phyloP scores from a whole-genome alignment of 257 asterid species.

The Avicennia marina region DNA sequence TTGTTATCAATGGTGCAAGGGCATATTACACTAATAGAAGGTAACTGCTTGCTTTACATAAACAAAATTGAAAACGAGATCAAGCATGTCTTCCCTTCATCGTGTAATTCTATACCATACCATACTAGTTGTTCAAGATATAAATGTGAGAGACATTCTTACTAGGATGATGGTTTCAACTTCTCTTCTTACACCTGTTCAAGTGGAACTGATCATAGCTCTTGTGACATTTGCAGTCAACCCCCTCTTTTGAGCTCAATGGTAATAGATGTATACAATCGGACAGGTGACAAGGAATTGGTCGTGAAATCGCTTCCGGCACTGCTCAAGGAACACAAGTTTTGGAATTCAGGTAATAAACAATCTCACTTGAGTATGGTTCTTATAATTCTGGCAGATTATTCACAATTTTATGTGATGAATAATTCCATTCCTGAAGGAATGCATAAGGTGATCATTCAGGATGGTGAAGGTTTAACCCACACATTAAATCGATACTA shows the following conservation, averaged over 20 bases:
- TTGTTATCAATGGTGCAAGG: conserved; percentile 89
- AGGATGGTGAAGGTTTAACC: conserved; percentile 51
- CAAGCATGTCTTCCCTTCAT: too few species aligned
- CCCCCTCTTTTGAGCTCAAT: conserved; percentile 89
- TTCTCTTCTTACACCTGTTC: too few species aligned
- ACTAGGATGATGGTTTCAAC: conserved; percentile 4
- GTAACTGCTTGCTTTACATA: too few species aligned
- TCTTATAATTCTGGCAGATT: background rate
- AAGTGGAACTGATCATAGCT: too few species aligned
- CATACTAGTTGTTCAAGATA: too few species aligned
- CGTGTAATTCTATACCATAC: too few species aligned
- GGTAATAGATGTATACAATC: conserved; percentile 58
- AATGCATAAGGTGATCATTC: conserved; percentile 63
- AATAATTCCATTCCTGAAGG: conserved; percentile 32
- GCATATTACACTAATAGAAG: conserved; percentile 90
- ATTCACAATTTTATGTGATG: background rate
- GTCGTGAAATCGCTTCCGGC: conserved; percentile 67
- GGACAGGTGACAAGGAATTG: conserved; percentile 52
- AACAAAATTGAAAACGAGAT: too few species aligned
- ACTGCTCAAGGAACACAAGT: conserved; percentile 59
- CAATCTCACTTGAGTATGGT: background rate
- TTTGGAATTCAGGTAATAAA: conserved; percentile 77
- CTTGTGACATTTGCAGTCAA: conserved; percentile 55
- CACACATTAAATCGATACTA: conserved; percentile 70
- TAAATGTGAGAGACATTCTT: too few species aligned